phyloP scores from a whole-genome alignment of 2,329 filamentous ascomycete species.

The Ceratocystis destructans region DNA sequence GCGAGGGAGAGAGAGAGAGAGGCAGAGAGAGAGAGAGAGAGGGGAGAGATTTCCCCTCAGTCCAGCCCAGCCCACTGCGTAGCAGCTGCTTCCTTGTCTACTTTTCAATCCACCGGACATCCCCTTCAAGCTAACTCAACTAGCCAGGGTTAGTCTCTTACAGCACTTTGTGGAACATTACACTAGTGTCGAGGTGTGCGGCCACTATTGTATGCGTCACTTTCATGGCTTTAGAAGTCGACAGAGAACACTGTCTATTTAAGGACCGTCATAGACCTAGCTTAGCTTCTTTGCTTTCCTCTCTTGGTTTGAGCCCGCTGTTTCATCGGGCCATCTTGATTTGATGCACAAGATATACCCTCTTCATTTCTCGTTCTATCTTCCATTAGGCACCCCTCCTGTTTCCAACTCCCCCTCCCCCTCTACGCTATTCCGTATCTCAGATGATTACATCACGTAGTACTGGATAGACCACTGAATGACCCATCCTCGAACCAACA shows the following conservation, averaged over 20 bases:
- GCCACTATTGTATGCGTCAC: not conserved
- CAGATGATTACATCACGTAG: constrained; percentile 4
- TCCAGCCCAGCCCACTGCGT: not conserved
- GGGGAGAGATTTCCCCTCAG: not conserved
- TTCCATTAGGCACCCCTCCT: not conserved
- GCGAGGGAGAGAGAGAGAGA: not conserved
- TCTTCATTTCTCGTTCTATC: not conserved
- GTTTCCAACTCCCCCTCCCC: not conserved
- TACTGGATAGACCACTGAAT: not conserved
- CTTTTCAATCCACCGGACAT: not conserved
- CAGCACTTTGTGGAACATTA: not conserved
- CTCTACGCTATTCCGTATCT: not conserved
- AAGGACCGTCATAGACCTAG: not conserved
- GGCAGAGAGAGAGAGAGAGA: not conserved
- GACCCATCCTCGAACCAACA: not conserved
- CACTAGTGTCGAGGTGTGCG: not conserved
- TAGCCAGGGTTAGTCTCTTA: not conserved
- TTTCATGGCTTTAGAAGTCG: not conserved
- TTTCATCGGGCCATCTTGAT: not conserved
- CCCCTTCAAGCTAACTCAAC: not conserved
- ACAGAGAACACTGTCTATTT: not conserved
- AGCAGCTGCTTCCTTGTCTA: not conserved
- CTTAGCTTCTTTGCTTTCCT: not conserved
- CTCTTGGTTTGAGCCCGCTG: not conserved
- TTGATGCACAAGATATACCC: not conserved